Conservation (phyloP, 1,284 basidiomycete species). For the Trichosporon sp. region DNA sequence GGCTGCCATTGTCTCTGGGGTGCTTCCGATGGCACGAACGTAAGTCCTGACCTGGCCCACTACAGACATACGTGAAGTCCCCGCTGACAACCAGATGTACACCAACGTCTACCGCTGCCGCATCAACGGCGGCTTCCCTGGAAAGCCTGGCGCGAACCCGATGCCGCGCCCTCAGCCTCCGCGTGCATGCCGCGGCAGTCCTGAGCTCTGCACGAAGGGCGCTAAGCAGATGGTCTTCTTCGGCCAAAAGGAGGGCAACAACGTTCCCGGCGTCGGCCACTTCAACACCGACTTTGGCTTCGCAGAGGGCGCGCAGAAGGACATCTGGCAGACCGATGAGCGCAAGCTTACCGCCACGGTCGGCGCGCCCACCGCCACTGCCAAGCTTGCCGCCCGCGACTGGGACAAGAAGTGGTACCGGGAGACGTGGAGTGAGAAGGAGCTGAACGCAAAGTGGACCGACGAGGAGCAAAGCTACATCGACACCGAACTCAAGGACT, state of each 20-base stretch:
- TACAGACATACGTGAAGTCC: slow-evolving; percentile 37
- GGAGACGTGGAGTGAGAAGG: neutral
- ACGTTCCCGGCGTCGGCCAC: slow-evolving; percentile 18
- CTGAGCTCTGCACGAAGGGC: slow-evolving; percentile 27
- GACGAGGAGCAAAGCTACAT: slow-evolving; percentile 45
- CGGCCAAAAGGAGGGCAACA: slow-evolving; percentile 43
- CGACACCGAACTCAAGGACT: slow-evolving; percentile 49
- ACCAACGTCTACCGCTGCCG: neutral
- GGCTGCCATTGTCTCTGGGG: slow-evolving; percentile 64
- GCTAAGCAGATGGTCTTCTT: slow-evolving; percentile 20
- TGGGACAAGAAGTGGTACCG: neutral
- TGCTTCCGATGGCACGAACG: slow-evolving; percentile 16
- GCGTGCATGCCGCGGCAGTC: slow-evolving; percentile 13
- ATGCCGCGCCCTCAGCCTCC: slow-evolving; percentile 35
- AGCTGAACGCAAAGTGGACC: neutral
- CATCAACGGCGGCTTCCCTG: neutral
- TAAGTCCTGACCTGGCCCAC: slow-evolving; percentile 38
- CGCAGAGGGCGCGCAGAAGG: slow-evolving; percentile 27
- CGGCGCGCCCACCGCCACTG: too few relatives aligned
- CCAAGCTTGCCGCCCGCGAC: too few relatives aligned
- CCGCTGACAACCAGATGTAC: slow-evolving; percentile 28
- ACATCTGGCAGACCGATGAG: slow-evolving; percentile 14
- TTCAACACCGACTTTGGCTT: slow-evolving; percentile 24
- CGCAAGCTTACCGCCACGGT: neutral
- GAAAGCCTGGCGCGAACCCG: slow-evolving; percentile 16